phyloP scores from a whole-genome alignment of 1,284 basidiomycete genomes.

The Tylopilus sp. region DNA sequence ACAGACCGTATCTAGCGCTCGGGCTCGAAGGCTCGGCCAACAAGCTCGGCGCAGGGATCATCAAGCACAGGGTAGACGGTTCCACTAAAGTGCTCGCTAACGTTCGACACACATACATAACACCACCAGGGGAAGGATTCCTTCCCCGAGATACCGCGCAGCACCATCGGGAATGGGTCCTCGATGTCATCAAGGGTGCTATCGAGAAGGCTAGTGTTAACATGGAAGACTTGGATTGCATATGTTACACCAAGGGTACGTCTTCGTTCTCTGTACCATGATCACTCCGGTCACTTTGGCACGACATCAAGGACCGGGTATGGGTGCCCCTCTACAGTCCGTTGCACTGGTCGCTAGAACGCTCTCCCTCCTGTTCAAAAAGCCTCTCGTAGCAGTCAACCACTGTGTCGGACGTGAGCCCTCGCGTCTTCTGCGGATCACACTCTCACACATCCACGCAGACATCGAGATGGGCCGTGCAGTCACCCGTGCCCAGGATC shows the following conservation, averaged over 20 bases:
- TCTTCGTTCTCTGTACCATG: neutral
- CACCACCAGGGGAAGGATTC: slow-evolving; percentile 97
- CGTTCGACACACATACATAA: slow-evolving; percentile 96
- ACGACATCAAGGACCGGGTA: slow-evolving; percentile 76
- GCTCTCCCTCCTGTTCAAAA: slow-evolving; percentile 81
- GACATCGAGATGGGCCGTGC: slow-evolving; percentile 99
- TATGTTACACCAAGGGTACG: slow-evolving; percentile 94
- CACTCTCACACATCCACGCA: slow-evolving; percentile 32
- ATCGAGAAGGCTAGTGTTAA: slow-evolving; percentile 68
- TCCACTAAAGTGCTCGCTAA: slow-evolving; percentile 73
- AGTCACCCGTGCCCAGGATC: slow-evolving; percentile 92
- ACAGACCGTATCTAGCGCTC: slow-evolving; percentile 66
- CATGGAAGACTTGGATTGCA: slow-evolving; percentile 84
- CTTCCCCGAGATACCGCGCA: slow-evolving; percentile 92
- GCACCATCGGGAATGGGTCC: slow-evolving; percentile 93
- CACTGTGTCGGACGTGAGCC: slow-evolving; percentile 95
- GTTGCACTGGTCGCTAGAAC: slow-evolving; percentile 96
- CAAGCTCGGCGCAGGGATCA: slow-evolving; percentile 95
- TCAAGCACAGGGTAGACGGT: slow-evolving; percentile 76
- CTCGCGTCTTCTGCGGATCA: neutral
- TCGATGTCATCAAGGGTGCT: slow-evolving; percentile 80
- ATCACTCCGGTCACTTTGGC: neutral
- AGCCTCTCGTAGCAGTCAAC: slow-evolving; percentile 95
- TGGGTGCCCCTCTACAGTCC: slow-evolving; percentile 96
- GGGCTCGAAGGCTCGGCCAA: slow-evolving; percentile 96